Base-by-base conservation (phyloP, 805 yeast species). In the Pichia gijzeniarum region DNA sequence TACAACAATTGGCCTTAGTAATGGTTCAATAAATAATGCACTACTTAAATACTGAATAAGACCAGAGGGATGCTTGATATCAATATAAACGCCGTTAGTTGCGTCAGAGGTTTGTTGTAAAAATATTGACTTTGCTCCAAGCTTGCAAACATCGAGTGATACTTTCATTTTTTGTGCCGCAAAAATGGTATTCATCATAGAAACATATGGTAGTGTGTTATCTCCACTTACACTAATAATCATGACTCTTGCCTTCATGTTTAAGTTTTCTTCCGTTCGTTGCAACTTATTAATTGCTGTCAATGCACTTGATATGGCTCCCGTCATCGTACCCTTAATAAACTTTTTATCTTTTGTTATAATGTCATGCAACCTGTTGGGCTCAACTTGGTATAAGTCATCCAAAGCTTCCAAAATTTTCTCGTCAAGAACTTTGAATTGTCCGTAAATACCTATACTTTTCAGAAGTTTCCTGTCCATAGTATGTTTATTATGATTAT, bases 51-150 rank as follows among this genome's bases (percentile, higher is more conserved):
- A 86, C 59, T 91, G 97, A 2, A 90, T 77, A 36, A 93, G 66
- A 0, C 96, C 98, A 37, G 70, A 66, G 1, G 91, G 84, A 46
- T 81, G 75, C 3, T 72, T 73, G 19, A 91, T 73, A 46, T 70
- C 72, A 47, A 91, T 69, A 59, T 91, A 93, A 1, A 89, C 80
- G 3, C 99, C 99, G 53, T 82, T 78, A 0, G 99, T 91, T 8
- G 96, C 88, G 65, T 93, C 99, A 0, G 95, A 77, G 0, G 98
- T 96, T 60, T 93, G 99, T 60, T 93, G 98, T 49, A 93, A 67
- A 60, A 89, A 91, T 2, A 95, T 85, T 1, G 95, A 80, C 50
- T 78, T 78, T 8, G 58, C 53, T 1, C 83, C 83, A 25, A 93
- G 68, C 57, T 90, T 89, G 49, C 95, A 91, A 12, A 90, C 90